Conservation (phyloP, 768 basidiomycete species). For the Podaxis mareebaensis region DNA sequence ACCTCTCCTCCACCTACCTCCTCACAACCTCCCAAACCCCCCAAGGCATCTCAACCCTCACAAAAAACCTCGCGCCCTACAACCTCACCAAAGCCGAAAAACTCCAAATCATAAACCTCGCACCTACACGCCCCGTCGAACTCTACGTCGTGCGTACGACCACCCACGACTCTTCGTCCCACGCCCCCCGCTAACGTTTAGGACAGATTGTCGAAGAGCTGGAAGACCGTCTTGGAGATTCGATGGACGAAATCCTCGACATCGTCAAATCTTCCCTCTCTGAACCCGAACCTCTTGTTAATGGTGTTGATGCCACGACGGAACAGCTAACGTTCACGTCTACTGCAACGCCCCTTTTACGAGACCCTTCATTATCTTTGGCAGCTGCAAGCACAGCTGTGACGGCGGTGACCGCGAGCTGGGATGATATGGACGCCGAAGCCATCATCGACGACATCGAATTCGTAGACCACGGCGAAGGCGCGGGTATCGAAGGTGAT, state of each 20-base stretch:
- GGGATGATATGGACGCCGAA: constrained; percentile 38
- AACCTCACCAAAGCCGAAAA: constrained; percentile 90
- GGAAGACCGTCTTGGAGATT: constrained; percentile 75
- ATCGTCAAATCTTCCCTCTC: constrained; percentile 41
- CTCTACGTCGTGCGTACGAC: constrained; percentile 78
- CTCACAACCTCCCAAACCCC: constrained; percentile 67
- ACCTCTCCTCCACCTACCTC: constrained; percentile 76
- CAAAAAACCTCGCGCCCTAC: constrained; percentile 64
- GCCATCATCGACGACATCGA: constrained; percentile 50
- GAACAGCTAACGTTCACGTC: constrained; percentile 12
- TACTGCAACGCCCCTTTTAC: constrained; percentile 6
- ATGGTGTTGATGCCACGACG: not conserved
- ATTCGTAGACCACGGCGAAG: constrained; percentile 69
- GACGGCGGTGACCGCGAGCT: constrained; percentile 24
- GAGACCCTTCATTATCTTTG: not conserved
- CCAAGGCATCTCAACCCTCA: constrained; percentile 63
- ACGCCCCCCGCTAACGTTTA: not conserved
- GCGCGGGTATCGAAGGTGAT: constrained; percentile 68
- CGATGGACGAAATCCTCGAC: constrained; percentile 65
- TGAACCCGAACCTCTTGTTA: not conserved
- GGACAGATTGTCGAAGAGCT: constrained; percentile 87
- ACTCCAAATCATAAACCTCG: constrained; percentile 88
- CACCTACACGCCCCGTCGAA: constrained; percentile 79
- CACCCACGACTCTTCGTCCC: not conserved
- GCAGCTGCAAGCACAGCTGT: too few relatives aligned